phyloP scores from a whole-genome alignment of 306 rosid genomes.

The Vicia faba region DNA sequence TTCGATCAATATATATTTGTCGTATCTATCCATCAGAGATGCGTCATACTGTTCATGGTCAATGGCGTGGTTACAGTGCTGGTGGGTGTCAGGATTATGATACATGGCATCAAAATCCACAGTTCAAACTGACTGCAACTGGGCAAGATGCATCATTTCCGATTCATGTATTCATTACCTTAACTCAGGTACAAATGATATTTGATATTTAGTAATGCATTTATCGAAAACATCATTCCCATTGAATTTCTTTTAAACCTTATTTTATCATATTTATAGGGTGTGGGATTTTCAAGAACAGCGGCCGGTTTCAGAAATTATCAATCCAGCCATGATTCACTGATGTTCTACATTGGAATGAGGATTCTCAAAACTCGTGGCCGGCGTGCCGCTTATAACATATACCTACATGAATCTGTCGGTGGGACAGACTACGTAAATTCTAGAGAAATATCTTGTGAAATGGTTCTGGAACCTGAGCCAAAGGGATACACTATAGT shows the following conservation, averaged over 20 bases:
- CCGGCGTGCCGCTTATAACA: slow-evolving; percentile 89
- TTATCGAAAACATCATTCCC: background rate
- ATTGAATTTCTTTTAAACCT: slow-evolving; percentile 22
- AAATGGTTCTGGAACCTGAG: slow-evolving; percentile 98
- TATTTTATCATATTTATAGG: slow-evolving; percentile 50
- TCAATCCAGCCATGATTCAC: slow-evolving; percentile 95
- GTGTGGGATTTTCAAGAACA: slow-evolving; percentile 98
- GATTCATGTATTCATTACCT: slow-evolving; percentile 90
- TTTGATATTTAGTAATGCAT: slow-evolving; percentile 16
- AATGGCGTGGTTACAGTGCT: slow-evolving; percentile 97
- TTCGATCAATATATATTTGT: slow-evolving; percentile 94
- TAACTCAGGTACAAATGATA: slow-evolving; percentile 74
- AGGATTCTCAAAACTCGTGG: slow-evolving; percentile 99
- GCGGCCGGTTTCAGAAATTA: slow-evolving; percentile 95
- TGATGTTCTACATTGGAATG: slow-evolving; percentile 99
- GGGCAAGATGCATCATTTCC: slow-evolving; percentile 94
- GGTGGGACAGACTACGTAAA: slow-evolving; percentile 98
- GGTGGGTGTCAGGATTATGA: slow-evolving; percentile 99
- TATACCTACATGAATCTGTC: slow-evolving; percentile 95
- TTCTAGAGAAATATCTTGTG: slow-evolving; percentile 97
- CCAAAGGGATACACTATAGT: slow-evolving; percentile 98
- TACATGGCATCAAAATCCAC: slow-evolving; percentile 99
- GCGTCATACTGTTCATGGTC: slow-evolving; percentile 95
- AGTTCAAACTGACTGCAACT: slow-evolving; percentile 86
- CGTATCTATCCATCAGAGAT: slow-evolving; percentile 94